phyloP scores from a whole-genome alignment of 345 rosid genomes.

The Eucalyptus pauciflora region DNA sequence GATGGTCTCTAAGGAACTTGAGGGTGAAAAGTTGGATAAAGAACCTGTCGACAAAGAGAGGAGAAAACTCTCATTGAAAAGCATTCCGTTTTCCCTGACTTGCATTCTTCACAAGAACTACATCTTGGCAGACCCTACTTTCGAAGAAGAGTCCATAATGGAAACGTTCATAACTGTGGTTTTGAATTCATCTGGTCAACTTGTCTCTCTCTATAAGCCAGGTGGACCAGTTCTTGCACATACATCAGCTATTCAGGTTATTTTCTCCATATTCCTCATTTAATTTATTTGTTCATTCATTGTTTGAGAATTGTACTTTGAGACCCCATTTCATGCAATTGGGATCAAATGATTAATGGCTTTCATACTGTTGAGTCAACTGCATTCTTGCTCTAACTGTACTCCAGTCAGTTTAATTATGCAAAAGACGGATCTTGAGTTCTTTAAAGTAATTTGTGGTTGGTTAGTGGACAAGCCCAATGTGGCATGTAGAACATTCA shows the following conservation, averaged over 20 bases:
- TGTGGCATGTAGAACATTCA: background rate
- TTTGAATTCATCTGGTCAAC: conserved; percentile 59
- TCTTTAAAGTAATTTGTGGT: background rate
- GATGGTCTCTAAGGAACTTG: conserved; percentile 28
- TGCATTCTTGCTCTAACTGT: background rate
- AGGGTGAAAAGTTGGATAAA: conserved; percentile 26
- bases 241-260: conserved; percentile 61
- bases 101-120: conserved; percentile 72
- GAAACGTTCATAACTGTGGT: conserved; percentile 67
- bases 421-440: background rate
- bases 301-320: background rate
- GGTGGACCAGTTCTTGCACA: conserved; percentile 73
- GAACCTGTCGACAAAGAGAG: conserved; percentile 61
- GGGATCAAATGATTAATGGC: background rate
- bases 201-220: conserved; percentile 74
- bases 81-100: conserved; percentile 69
- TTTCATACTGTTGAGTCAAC: background rate
- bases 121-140: conserved; percentile 81
- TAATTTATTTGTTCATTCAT: background rate
- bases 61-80: conserved; percentile 59
- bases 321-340: background rate
- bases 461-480: background rate
- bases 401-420: background rate
- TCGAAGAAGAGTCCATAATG: conserved; percentile 89
- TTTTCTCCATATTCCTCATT: background rate